Percentiles rank a stretch among this genome's conserved stretches.
Conservation (phyloP, 2,329 filamentous ascomycete genomes). For the Cryoendolithus antarcticus region DNA sequence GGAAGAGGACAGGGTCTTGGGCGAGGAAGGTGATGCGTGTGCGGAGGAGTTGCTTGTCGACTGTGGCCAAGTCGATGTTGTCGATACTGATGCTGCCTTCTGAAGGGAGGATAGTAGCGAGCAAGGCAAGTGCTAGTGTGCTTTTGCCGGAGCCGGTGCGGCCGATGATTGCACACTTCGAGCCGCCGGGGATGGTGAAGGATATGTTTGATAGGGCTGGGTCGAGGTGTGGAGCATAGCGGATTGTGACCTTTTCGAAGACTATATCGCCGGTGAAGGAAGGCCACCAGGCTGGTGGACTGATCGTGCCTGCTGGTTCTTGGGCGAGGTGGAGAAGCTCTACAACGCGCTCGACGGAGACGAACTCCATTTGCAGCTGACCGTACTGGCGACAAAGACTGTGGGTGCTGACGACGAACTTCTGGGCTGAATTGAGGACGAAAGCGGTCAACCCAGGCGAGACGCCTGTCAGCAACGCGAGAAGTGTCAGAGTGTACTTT, state of each 20-base stretch:
- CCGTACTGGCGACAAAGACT: slow-evolving; percentile 68
- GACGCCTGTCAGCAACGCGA: slow-evolving; percentile 64
- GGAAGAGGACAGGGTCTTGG: slow-evolving; percentile 55
- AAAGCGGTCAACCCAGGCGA: slow-evolving; percentile 73
- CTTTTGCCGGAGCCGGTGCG: slow-evolving; percentile 76
- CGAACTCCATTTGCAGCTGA: slow-evolving; percentile 80
- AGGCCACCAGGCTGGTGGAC: slow-evolving; percentile 68
- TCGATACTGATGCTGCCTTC: slow-evolving; percentile 48
- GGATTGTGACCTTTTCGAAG: slow-evolving; percentile 66
- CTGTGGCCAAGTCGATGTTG: slow-evolving; percentile 45
- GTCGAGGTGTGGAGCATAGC: slow-evolving; percentile 66
- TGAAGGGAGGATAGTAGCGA: slow-evolving; percentile 44
- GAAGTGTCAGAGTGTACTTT: slow-evolving; percentile 58
- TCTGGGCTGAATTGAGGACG: slow-evolving; percentile 59
- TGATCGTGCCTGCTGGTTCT: slow-evolving; percentile 54
- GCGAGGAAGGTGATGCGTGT: slow-evolving; percentile 53
- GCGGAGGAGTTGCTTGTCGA: slow-evolving; percentile 47
- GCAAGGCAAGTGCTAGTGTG: slow-evolving; percentile 53
- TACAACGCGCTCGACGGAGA: slow-evolving; percentile 75
- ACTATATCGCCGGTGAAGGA: slow-evolving; percentile 56
- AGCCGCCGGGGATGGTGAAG: slow-evolving; percentile 64
- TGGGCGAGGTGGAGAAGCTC: slow-evolving; percentile 69
- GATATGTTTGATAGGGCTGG: slow-evolving; percentile 57
- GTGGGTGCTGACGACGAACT: slow-evolving; percentile 59
- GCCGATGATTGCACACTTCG: slow-evolving; percentile 67